Conservation (phyloP, 2,329 filamentous ascomycete species). For the Clathrospora elynae region DNA sequence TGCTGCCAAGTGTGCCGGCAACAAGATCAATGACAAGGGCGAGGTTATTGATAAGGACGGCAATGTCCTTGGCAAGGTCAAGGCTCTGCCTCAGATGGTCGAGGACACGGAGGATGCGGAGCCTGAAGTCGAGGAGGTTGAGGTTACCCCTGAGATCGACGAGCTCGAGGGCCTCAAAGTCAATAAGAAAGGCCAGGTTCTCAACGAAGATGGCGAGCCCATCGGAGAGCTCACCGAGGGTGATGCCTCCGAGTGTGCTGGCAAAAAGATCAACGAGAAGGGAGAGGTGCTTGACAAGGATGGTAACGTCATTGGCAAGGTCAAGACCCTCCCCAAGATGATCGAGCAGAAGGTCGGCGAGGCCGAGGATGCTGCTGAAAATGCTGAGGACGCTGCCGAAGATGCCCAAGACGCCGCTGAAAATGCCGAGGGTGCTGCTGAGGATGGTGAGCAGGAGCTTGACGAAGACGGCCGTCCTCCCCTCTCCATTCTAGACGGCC, state of each 20-base stretch:
- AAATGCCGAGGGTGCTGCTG: slow-evolving; percentile 41
- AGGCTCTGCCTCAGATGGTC: slow-evolving; percentile 55
- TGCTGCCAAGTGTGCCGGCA: slow-evolving; percentile 65
- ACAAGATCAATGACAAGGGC: slow-evolving; percentile 68
- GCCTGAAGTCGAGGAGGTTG: slow-evolving; percentile 49
- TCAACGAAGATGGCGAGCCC: slow-evolving; percentile 59
- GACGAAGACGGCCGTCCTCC: slow-evolving; percentile 51
- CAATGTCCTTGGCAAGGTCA: slow-evolving; percentile 66
- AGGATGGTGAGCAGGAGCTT: slow-evolving; percentile 42
- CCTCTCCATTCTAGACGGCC: slow-evolving; percentile 56
- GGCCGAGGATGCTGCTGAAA: slow-evolving; percentile 37
- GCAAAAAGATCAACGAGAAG: slow-evolving; percentile 68
- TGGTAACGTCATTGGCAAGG: slow-evolving; percentile 66
- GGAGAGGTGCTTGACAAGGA: slow-evolving; percentile 69
- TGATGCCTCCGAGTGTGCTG: slow-evolving; percentile 65
- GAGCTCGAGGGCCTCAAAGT: slow-evolving; percentile 60
- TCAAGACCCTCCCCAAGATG: slow-evolving; percentile 58
- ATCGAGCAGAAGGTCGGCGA: slow-evolving; percentile 44
- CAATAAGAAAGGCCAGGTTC: slow-evolving; percentile 62
- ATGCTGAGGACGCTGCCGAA: slow-evolving; percentile 42
- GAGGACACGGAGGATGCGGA: slow-evolving; percentile 19
- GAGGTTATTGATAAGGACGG: slow-evolving; percentile 69
- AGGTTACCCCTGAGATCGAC: slow-evolving; percentile 53
- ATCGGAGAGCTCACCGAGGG: slow-evolving; percentile 62
- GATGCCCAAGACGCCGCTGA: slow-evolving; percentile 41